A percentile compares a stretch with the other conserved stretches of the same genome.
These are phyloP conservation scores for Teunomyces tritomae DNA, from an alignment of 805 yeast species.

Conservation along the genomic window DNA sequence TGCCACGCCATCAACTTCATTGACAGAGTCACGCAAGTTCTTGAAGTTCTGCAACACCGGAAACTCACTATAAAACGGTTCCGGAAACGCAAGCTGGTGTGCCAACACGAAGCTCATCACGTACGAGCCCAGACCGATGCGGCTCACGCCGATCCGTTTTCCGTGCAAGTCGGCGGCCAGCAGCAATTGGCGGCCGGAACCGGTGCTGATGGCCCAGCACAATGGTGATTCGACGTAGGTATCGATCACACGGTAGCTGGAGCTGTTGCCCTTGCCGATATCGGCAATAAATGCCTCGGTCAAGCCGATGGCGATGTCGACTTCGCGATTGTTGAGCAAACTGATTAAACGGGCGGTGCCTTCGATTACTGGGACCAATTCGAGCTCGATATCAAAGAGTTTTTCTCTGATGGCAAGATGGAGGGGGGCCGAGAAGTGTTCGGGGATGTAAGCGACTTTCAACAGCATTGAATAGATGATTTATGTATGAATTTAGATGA, in stretches of 20 bases:
- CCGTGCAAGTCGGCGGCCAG: constrained; percentile 54
- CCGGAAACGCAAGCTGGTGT: constrained; percentile 51
- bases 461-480: constrained; percentile 17
- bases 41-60: constrained; percentile 65
- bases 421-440: constrained; percentile 87
- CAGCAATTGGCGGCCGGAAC: constrained; percentile 58
- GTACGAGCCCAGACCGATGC: constrained; percentile 90
- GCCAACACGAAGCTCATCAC: constrained; percentile 89
- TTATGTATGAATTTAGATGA: neutral
- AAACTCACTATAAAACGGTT: constrained; percentile 51
- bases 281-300: constrained; percentile 92
- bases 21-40: constrained; percentile 78
- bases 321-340: constrained; percentile 56
- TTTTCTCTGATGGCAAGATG: constrained; percentile 65
- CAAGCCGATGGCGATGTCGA: constrained; percentile 82
- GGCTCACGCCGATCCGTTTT: constrained; percentile 68
- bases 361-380: constrained; percentile 69
- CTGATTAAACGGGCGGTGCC: constrained; percentile 89
- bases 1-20: constrained; percentile 38
- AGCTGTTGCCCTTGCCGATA: constrained; percentile 62
- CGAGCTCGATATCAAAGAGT: constrained; percentile 54
- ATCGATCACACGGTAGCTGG: constrained; percentile 62
- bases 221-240: constrained; percentile 85
- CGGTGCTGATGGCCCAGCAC: constrained; percentile 89
- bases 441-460: constrained; percentile 83